phyloP scores from a whole-genome alignment of 1,139 yeast genomes.

The Debaryomycetaceae sp. region DNA sequence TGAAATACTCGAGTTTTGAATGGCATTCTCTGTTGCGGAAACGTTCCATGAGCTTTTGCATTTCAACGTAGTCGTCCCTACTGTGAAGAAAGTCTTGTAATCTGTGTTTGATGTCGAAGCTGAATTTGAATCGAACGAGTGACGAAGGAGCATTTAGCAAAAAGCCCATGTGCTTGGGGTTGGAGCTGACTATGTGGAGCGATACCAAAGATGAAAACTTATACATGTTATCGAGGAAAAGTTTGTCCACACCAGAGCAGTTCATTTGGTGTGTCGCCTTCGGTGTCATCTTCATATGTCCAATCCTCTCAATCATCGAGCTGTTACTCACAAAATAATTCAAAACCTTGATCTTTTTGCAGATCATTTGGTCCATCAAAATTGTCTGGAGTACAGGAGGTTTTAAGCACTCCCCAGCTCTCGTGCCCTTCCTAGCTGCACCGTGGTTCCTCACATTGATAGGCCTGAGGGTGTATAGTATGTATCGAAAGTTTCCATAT shows the following conservation, averaged over 20 bases:
- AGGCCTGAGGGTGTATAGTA: constrained; percentile 12
- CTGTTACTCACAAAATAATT: neutral
- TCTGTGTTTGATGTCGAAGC: neutral
- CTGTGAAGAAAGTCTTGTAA: neutral
- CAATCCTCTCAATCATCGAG: neutral
- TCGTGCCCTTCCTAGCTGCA: neutral
- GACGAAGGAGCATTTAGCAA: constrained; percentile 1
- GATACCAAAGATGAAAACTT: neutral
- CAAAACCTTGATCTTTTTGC: constrained; percentile 1
- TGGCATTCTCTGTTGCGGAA: neutral
- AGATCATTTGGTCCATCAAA: neutral
- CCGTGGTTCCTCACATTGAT: constrained; percentile 3
- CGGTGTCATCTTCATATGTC: neutral
- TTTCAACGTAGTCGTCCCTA: neutral
- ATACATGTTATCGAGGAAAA: neutral
- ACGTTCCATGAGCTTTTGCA: neutral
- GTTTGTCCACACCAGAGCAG: neutral
- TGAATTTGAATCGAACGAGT: neutral
- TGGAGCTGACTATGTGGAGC: neutral
- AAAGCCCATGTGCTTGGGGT: neutral
- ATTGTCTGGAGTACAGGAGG: neutral
- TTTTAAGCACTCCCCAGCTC: neutral
- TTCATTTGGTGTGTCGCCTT: neutral
- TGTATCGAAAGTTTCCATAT: constrained; percentile 8
- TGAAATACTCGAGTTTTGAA: constrained; percentile 3